A percentile compares a stretch with the other conserved stretches of the same genome.
phyloP scores from a whole-genome alignment of 345 rosid species.

The Linum lewisii region DNA sequence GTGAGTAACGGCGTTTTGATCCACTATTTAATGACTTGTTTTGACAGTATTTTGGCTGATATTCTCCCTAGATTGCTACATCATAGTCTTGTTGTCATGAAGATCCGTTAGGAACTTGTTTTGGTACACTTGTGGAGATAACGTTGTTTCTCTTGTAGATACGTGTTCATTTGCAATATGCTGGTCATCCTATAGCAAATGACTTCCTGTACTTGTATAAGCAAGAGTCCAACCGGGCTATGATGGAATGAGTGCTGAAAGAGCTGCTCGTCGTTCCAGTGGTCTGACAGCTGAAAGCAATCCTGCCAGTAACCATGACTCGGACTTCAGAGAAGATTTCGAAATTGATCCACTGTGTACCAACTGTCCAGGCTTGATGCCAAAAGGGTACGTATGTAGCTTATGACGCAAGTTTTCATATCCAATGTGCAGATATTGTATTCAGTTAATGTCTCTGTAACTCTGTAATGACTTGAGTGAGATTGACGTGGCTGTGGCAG shows the following conservation, averaged over 20 bases:
- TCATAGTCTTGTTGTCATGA: background rate
- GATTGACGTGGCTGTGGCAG: constrained; percentile 36
- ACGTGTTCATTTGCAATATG: constrained; percentile 74
- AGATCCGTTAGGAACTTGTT: background rate
- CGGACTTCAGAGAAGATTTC: constrained; percentile 41
- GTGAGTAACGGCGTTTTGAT: background rate
- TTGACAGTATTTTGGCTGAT: background rate
- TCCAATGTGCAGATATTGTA: background rate
- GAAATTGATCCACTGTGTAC: constrained; percentile 77
- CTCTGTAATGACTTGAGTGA: background rate
- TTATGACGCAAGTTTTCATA: background rate
- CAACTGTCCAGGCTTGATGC: constrained; percentile 65
- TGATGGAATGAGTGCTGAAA: constrained; percentile 41
- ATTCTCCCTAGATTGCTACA: background rate
- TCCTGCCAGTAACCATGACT: constrained; percentile 16
- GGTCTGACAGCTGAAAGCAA: constrained; percentile 13
- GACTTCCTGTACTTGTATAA: constrained; percentile 66
- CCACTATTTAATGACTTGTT: background rate
- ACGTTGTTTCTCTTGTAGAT: constrained; percentile 37
- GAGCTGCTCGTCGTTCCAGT: constrained; percentile 36
- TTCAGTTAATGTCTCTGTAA: no score
- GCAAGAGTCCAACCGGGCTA: constrained; percentile 25
- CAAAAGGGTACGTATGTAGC: constrained; percentile 47
- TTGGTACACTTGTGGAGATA: no score
- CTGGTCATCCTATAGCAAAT: constrained; percentile 89